These are phyloP conservation scores for Boletellus emodensis DNA, from an alignment of 768 basidiomycete genomes.

Conservation along the genomic window DNA sequence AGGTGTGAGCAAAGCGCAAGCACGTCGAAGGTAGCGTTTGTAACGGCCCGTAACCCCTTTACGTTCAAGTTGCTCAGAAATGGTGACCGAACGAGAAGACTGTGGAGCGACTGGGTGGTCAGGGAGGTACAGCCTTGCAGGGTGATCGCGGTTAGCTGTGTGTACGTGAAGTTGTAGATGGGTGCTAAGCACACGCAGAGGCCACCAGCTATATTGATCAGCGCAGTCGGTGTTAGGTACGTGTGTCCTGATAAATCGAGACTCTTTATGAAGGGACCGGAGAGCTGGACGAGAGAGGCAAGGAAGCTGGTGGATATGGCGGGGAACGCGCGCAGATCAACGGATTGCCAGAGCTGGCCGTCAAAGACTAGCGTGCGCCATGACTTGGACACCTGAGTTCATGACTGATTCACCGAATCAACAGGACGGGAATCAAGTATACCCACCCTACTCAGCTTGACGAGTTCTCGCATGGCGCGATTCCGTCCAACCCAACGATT, in stretches of 20 bases:
- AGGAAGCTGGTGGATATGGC: constrained; percentile 49
- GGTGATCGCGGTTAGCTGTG: constrained; percentile 67
- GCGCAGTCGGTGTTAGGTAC: constrained; percentile 42
- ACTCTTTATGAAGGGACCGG: constrained; percentile 60
- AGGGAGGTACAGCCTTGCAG: constrained; percentile 69
- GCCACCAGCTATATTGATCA: constrained; percentile 51
- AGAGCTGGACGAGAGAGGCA: constrained; percentile 46
- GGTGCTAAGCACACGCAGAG: constrained; percentile 44
- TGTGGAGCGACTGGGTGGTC: constrained; percentile 62
- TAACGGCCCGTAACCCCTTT: constrained; percentile 65
- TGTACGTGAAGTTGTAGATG: constrained; percentile 38
- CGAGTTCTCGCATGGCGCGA: constrained; percentile 70
- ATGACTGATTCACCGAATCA: constrained; percentile 12
- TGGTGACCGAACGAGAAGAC: constrained; percentile 64
- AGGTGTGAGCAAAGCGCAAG: constrained; percentile 59
- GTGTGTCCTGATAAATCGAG: constrained; percentile 65
- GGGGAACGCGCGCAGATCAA: constrained; percentile 64
- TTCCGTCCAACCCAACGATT: constrained; percentile 74
- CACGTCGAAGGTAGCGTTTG: constrained; percentile 69
- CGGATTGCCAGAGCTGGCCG: constrained; percentile 77
- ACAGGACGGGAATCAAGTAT: constrained; percentile 12
- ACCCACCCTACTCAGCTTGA: constrained; percentile 76
- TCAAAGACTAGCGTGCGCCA: constrained; percentile 79
- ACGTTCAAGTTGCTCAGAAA: constrained; percentile 55
- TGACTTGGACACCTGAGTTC: constrained; percentile 62